Evolutionary conservation across 1,284 basidiomycete species (phyloP), one percentile per base, ranked within the genome.

Genomic region (Ganoderma sinense): DNA sequence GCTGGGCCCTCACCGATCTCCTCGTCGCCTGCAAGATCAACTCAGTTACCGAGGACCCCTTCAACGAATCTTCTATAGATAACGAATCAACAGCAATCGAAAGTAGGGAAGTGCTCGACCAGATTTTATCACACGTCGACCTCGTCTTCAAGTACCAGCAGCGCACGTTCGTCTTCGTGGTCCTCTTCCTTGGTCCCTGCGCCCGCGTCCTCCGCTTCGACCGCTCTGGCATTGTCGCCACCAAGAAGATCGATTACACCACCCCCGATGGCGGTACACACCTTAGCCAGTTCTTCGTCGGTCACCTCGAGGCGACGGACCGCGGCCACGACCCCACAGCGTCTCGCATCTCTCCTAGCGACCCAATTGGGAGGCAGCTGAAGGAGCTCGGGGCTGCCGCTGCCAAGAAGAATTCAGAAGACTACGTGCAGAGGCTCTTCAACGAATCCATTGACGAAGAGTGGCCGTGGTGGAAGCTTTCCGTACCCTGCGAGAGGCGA

Each of bases 281-380:
- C 8, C n/a, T 48, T n/a, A 51, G 69, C 1, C 36, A 36, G 11
- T 40, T 18, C 26, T 61, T 75, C 2, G 41, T 20, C 8, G 69
- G 67, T 13, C 65, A 56, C 31, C 39, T 68, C 4, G 26, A 56
- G 8, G 6, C 45, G 0, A 62, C 16, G 13, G 11, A 62, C 0
- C 69, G 68, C 4, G 73, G 73, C 2, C 51, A 69, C 45, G 73
- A 74, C 39, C 26, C 68, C 1, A 66, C 71, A 0, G 73, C 70
- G 0, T 16, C 10, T 1, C 64, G 63, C 0, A 36, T 72, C 13
- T 8, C 4, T 23, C 45, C n/a, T 23, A 23, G 1, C n/a, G 14
- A 48, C 4, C 62, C 64, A 2, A 20, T 43, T 13, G 18, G 16
- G 13, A 16, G 41, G 40, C 26, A 64, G 36, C 14, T 31, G 11